Base-by-base conservation (phyloP, 352 stramenopile species). In the Globisporangium apiculatum region DNA sequence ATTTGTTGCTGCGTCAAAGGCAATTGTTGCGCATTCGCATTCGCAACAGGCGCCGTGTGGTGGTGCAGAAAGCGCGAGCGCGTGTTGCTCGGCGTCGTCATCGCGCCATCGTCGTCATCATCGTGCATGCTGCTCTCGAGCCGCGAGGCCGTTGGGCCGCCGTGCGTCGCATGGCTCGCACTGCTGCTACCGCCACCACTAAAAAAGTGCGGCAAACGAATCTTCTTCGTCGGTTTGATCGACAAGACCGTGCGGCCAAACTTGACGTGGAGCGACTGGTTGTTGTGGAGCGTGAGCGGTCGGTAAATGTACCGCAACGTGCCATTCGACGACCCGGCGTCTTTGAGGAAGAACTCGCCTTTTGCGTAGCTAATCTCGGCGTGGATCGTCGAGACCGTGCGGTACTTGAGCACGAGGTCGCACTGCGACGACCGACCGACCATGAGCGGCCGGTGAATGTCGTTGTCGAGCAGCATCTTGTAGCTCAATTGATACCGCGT, bases 361-460 rank as follows among this genome's bases (percentile, higher is more conserved):
- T 94, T 94, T 14, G 87, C 85, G 63, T 97, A 97, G 46, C 96
- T 83, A 61, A 98, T 97, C 47, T 95, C 85, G 1, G 94, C 91
- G 64, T 98, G 94, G 54, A 97, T 95, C 36, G 91, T 96, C 17
- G 87, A 97, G 17, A 98, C 91, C 12, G 94, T 98, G 51, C 91
- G 84, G 75, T 98, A 98, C 71, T 98, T 96, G 24, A 98, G 78
- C 51, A 98, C 90, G 58, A 98, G 83, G 60, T 98, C 91, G 64
- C 88, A 97, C 66, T 94, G 89, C 37, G 91, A 97, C 57, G 91
- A 98, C 10, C 94, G 86, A 6, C 94, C 94, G 12, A 98, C 79
- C 67, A 97, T 93, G 8, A 98, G 76, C 47, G 88, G 76, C 64
- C 95, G 75, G 69, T 87, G 66, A 70, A 95, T 89, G 86, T 97